Percentiles rank a stretch among this genome's conserved stretches.
Conservation (phyloP, 441 rosid genomes). For the Populus hybrid region DNA sequence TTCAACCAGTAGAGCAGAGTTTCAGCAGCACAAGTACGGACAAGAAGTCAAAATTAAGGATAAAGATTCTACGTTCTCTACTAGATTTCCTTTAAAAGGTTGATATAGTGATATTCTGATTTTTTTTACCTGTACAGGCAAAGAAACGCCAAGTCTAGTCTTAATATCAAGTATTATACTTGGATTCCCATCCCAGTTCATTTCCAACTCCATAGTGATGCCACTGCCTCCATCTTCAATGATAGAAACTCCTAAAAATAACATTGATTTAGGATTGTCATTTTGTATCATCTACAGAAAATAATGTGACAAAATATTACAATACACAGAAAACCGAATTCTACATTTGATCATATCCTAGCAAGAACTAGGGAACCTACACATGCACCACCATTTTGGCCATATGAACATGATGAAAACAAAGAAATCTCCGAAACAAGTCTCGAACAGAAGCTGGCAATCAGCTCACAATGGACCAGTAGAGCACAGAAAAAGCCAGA, state of each 20-base stretch:
- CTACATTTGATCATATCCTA: background rate
- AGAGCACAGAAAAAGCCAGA: background rate
- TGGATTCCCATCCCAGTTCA: slow-evolving; percentile 98
- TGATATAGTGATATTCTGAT: background rate
- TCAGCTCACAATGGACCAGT: background rate
- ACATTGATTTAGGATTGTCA: slow-evolving; percentile 1
- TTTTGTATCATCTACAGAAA: background rate
- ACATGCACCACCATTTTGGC: background rate
- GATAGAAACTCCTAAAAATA: slow-evolving; percentile 59
- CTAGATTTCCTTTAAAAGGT: background rate
- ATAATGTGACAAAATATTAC: background rate
- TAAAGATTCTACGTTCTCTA: background rate
- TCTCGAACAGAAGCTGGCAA: background rate
- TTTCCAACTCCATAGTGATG: slow-evolving; percentile 85
- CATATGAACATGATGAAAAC: background rate
- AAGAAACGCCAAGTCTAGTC: slow-evolving; percentile 70
- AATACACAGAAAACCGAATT: background rate
- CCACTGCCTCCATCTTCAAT: slow-evolving; percentile 55
- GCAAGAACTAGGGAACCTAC: background rate
- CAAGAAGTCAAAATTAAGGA: background rate
- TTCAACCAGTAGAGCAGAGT: background rate
- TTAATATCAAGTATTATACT: slow-evolving; percentile 70
- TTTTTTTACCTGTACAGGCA: slow-evolving; percentile 79
- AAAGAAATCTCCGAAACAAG: background rate
- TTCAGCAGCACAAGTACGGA: background rate